Evolutionary conservation across 2,329 filamentous ascomycete genomes (phyloP).

Genomic region (Apiospora pterosperma): DNA sequence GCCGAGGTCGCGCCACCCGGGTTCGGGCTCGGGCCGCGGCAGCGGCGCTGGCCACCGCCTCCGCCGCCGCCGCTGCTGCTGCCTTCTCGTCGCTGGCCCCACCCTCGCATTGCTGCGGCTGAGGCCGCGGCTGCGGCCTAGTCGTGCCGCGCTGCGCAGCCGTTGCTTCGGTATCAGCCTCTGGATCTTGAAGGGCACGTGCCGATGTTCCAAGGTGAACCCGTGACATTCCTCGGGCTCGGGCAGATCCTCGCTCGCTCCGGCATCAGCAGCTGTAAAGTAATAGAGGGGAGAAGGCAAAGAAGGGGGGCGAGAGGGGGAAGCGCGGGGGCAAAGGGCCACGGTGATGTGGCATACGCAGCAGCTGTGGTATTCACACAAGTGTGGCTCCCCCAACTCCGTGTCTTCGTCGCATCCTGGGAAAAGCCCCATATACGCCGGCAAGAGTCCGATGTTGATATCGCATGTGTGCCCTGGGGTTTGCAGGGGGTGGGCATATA

Average conservation of each 20-base stretch:
- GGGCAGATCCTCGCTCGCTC: not conserved
- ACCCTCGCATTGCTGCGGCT: not conserved
- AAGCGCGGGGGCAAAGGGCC: conserved; percentile 9
- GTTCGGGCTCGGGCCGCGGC: not conserved
- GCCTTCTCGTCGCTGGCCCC: not conserved
- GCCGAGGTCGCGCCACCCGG: not conserved
- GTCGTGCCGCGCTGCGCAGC: not conserved
- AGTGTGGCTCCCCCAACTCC: not conserved
- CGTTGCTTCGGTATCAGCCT: not conserved
- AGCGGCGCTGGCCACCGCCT: not conserved
- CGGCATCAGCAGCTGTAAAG: not conserved
- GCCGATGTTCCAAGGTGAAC: conserved; percentile 17
- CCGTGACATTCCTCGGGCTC: conserved; percentile 17
- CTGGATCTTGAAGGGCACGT: conserved; percentile 5
- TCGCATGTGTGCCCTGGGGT: conserved; percentile 22
- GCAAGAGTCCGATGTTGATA: not conserved
- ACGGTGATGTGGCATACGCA: conserved; percentile 9
- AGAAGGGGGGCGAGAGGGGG: not conserved
- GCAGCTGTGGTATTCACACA: conserved; percentile 22
- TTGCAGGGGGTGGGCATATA: conserved; percentile 14
- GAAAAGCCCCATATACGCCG: not conserved
- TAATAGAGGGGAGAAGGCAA: not conserved
- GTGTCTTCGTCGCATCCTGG: not conserved
- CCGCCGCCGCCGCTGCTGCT: not conserved
- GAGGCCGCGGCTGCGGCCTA: not conserved